Evolutionary conservation across 805 yeast genomes (phyloP).

Genomic region (Ogataea nitratoaversa): DNA sequence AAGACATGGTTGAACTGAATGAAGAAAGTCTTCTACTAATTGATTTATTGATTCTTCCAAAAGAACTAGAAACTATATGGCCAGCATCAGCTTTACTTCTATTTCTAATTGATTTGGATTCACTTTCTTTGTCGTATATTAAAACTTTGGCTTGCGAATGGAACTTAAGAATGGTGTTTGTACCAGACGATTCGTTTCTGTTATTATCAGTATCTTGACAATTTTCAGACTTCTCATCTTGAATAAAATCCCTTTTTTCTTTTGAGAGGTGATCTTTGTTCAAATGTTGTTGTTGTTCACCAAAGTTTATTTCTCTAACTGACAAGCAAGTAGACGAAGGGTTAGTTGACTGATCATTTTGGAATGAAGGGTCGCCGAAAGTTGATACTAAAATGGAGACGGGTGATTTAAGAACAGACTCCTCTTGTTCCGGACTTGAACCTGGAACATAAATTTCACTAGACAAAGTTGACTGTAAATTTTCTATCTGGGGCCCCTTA

Average conservation of each 20-base stretch:
- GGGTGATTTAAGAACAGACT: not conserved
- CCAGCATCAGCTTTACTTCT: not conserved
- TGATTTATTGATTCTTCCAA: constrained; percentile 18
- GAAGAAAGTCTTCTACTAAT: constrained; percentile 16
- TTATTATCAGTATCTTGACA: not conserved
- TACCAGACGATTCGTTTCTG: not conserved
- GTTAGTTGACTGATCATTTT: not conserved
- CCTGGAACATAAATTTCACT: not conserved
- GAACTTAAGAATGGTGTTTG: constrained; percentile 12
- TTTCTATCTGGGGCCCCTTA: not conserved
- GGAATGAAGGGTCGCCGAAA: not conserved
- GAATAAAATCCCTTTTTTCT: not conserved
- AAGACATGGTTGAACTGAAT: constrained; percentile 4
- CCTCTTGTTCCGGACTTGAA: not conserved
- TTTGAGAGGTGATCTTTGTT: too few species aligned
- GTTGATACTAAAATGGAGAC: not conserved
- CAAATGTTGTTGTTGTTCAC: too few species aligned
- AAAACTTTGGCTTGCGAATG: constrained; percentile 21
- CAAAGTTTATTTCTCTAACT: not conserved
- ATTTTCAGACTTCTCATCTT: not conserved
- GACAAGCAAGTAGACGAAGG: not conserved
- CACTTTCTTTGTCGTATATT: constrained; percentile 20
- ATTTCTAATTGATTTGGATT: constrained; percentile 17
- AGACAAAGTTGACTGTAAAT: too few species aligned
- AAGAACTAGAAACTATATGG: constrained; percentile 7